Percentiles rank a stretch among this genome's conserved stretches.
phyloP scores from a whole-genome alignment of 1,139 yeast species.

The Entelexis paramagnoliae region DNA sequence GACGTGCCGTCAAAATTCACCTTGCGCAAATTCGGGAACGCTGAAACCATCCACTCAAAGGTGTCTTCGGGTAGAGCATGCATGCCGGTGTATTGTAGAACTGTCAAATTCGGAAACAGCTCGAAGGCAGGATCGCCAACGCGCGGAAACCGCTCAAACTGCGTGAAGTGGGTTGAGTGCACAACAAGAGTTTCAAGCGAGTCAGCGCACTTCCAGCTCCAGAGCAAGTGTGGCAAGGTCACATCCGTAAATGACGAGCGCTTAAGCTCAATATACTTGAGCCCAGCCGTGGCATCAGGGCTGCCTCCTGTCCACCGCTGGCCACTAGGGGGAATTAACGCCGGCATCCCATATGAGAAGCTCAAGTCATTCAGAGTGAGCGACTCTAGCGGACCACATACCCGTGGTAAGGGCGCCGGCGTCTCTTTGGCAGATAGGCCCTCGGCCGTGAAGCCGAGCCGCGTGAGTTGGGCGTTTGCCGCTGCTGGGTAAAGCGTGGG shows the following conservation, averaged over 20 bases:
- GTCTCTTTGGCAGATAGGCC: neutral
- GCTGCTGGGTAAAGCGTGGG: slow-evolving; percentile 16
- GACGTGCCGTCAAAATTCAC: slow-evolving; percentile 21
- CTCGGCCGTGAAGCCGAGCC: slow-evolving; percentile 22
- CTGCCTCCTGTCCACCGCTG: slow-evolving; percentile 4
- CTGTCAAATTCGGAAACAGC: slow-evolving; percentile 9
- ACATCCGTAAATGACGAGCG: slow-evolving; percentile 9
- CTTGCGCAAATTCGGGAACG: slow-evolving; percentile 18
- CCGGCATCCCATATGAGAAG: slow-evolving; percentile 2
- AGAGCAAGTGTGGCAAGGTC: slow-evolving; percentile 13
- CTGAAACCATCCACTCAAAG: slow-evolving; percentile 19
- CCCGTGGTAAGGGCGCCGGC: slow-evolving; percentile 10
- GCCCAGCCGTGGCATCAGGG: neutral
- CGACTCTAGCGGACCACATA: slow-evolving; percentile 9
- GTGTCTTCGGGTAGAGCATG: slow-evolving; percentile 10
- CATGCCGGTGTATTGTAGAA: slow-evolving; percentile 23
- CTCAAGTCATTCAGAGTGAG: slow-evolving; percentile 20
- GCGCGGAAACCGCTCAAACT: slow-evolving; percentile 3
- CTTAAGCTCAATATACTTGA: slow-evolving; percentile 21
- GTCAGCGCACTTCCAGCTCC: slow-evolving; percentile 13
- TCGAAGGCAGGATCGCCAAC: neutral
- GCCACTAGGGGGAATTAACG: slow-evolving; percentile 7
- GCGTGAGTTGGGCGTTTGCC: slow-evolving; percentile 8
- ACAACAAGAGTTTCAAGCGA: slow-evolving; percentile 19
- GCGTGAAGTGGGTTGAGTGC: slow-evolving; percentile 8